These are phyloP conservation scores for Pontederia crassipes DNA, from an alignment of 176 grass and related monocot species.

Conservation along the genomic window DNA sequence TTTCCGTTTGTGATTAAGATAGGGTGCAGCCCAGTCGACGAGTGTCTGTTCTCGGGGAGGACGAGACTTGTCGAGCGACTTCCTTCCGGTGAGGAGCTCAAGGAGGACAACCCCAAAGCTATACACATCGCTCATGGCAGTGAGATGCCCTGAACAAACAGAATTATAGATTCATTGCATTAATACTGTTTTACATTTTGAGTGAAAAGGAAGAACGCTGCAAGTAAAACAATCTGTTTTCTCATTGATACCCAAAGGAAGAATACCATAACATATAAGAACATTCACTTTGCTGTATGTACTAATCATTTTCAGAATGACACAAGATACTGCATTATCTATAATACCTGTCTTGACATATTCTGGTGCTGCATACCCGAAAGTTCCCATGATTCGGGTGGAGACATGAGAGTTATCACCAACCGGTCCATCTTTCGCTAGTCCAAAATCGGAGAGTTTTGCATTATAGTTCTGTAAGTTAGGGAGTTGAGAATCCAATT, in stretches of 20 bases:
- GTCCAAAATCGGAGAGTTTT: constrained; percentile 48
- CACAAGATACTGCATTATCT: neutral
- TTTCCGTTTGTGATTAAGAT: constrained; percentile 33
- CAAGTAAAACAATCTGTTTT: too few species aligned
- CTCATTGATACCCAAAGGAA: too few species aligned
- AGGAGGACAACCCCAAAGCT: constrained; percentile 41
- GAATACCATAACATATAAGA: too few species aligned
- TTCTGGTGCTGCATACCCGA: constrained; percentile 44
- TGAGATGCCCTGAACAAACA: constrained; percentile 29
- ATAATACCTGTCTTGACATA: constrained; percentile 43
- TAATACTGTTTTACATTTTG: too few species aligned
- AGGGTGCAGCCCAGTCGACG: constrained; percentile 29
- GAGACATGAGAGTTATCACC: constrained; percentile 46
- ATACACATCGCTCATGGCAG: constrained; percentile 50
- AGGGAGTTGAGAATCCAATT: neutral
- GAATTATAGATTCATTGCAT: too few species aligned
- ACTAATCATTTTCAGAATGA: neutral
- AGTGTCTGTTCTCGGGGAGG: constrained; percentile 40
- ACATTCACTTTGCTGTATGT: neutral
- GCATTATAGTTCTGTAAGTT: constrained; percentile 32
- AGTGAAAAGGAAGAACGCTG: too few species aligned
- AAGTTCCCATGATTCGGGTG: constrained; percentile 46
- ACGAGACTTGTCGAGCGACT: constrained; percentile 34
- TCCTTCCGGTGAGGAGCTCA: constrained; percentile 37
- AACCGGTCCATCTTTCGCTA: constrained; percentile 42